Percentiles rank a stretch among this genome's conserved stretches.
These are phyloP conservation scores for Erigeron philadelphicus DNA, from an alignment of 140 eudicot genomes.

Conservation along the genomic window DNA sequence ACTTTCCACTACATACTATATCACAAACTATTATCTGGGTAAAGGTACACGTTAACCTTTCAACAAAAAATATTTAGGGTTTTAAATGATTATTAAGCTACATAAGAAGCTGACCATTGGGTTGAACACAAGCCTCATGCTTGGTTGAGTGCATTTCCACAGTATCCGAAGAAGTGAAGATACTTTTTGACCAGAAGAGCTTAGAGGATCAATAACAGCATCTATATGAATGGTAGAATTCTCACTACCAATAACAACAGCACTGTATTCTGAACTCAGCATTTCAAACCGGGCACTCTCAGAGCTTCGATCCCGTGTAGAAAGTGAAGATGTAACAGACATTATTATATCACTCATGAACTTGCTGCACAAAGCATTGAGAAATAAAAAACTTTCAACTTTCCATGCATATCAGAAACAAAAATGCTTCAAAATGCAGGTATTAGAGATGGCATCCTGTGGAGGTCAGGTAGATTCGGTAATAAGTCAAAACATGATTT, in stretches of 20 bases:
- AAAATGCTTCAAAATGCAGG: background rate
- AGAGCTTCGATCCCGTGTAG: conserved; percentile 73
- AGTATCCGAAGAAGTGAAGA: conserved; percentile 71
- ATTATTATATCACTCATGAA: conserved; percentile 77
- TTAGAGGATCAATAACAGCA: conserved; percentile 93
- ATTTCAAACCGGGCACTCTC: conserved; percentile 94
- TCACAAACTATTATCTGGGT: no score
- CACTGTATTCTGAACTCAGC: conserved; percentile 71
- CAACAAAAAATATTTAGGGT: background rate
- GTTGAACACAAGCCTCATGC: conserved; percentile 88
- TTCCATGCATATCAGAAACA: conserved; percentile 12
- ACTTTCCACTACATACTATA: no score
- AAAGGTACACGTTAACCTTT: background rate
- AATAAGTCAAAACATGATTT: no score
- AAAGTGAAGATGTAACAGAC: conserved; percentile 78
- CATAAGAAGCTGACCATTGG: conserved; percentile 66
- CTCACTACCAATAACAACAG: conserved; percentile 56
- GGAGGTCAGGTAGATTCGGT: background rate
- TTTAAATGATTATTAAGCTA: background rate
- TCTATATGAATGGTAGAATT: conserved; percentile 77
- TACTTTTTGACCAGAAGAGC: conserved; percentile 87
- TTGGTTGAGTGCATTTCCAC: conserved; percentile 69
- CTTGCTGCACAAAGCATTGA: conserved; percentile 50
- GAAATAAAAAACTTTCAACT: conserved; percentile 4
- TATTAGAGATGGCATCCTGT: background rate